Evolutionary conservation across 179 eudicot species (phyloP).

Genomic region (Actinidia chinensis): DNA sequence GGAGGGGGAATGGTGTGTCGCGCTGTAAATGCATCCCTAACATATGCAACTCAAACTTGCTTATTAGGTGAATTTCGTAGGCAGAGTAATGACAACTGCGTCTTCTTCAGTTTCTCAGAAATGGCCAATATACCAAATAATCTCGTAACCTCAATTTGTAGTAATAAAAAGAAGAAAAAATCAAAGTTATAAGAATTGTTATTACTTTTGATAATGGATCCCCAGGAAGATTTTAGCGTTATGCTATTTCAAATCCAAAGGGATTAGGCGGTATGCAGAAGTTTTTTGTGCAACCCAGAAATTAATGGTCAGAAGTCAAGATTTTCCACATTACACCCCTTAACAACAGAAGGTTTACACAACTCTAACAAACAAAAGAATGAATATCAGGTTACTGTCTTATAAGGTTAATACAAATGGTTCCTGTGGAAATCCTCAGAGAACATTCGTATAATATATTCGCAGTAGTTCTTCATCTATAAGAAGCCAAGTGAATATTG

Average conservation of each 20-base stretch:
- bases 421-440: background rate
- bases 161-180: background rate
- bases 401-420: background rate
- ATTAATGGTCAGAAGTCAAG: background rate
- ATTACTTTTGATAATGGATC: too few species aligned
- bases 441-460: background rate
- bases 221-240: background rate
- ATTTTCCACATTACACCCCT: background rate
- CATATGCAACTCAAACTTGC: too few species aligned
- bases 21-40: too few species aligned
- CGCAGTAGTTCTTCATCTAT: background rate
- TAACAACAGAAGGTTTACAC: conserved; percentile 9
- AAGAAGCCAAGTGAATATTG: background rate
- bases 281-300: background rate
- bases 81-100: background rate
- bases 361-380: background rate
- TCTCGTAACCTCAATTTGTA: background rate
- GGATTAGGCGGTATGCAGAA: background rate
- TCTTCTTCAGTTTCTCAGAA: background rate
- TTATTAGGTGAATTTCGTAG: too few species aligned
- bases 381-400: background rate
- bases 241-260: background rate
- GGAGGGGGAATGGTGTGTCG: too few species aligned
- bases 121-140: background rate
- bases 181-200: too few species aligned